phyloP scores from a whole-genome alignment of 345 rosid species.

The Clausena lansium region DNA sequence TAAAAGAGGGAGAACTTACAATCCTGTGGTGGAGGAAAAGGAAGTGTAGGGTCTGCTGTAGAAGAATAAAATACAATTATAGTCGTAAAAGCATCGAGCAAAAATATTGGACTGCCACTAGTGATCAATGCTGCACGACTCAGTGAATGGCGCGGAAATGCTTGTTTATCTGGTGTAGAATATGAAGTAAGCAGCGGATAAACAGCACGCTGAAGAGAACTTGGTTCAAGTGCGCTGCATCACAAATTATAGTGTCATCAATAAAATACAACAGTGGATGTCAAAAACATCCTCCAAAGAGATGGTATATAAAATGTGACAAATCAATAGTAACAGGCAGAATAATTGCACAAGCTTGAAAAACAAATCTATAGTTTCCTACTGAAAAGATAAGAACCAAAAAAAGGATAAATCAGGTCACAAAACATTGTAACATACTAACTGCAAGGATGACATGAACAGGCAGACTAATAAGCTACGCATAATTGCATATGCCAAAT shows the following conservation, averaged over 20 bases:
- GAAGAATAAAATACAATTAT: conserved; percentile 89
- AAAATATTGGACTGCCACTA: conserved; percentile 94
- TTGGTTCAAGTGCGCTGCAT: conserved; percentile 82
- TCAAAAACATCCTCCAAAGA: neutral
- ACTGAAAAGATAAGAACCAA: neutral
- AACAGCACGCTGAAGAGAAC: conserved; percentile 84
- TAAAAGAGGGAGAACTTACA: conserved; percentile 50
- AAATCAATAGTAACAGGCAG: neutral
- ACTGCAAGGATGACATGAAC: neutral
- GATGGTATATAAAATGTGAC: neutral
- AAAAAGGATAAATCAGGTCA: neutral
- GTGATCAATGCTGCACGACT: conserved; percentile 90
- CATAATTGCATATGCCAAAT: neutral
- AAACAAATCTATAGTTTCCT: neutral
- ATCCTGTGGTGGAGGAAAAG: conserved; percentile 94
- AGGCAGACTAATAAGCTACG: neutral
- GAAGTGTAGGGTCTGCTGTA: conserved; percentile 75
- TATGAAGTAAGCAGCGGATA: conserved; percentile 78
- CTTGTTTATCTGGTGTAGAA: conserved; percentile 78
- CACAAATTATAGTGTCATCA: conserved; percentile 8
- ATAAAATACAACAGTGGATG: neutral
- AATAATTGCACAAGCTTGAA: neutral
- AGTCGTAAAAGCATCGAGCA: conserved; percentile 90
- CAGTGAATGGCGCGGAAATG: conserved; percentile 89
- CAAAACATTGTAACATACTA: neutral